phyloP scores from a whole-genome alignment of 306 rosid genomes.

The Cercis canadensis region DNA sequence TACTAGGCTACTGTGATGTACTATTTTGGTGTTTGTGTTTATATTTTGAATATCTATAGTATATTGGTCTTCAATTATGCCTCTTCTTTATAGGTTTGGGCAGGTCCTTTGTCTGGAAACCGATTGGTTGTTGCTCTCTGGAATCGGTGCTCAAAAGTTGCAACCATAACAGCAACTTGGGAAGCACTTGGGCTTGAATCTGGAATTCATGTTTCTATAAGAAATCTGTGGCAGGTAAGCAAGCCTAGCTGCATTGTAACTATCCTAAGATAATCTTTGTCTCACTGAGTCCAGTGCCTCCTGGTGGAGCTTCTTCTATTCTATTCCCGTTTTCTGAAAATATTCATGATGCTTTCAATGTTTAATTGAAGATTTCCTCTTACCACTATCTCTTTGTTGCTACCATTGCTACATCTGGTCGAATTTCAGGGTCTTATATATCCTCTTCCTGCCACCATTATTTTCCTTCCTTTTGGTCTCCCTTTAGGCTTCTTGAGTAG shows the following conservation, averaged over 20 bases:
- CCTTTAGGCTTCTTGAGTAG: not conserved
- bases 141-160: slow-evolving; percentile 75
- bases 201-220: slow-evolving; percentile 60
- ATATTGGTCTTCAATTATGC: slow-evolving; percentile 6
- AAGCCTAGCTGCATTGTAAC: slow-evolving; percentile 22
- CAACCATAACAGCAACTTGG: slow-evolving; percentile 73
- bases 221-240: slow-evolving; percentile 94
- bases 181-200: slow-evolving; percentile 70
- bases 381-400: not conserved
- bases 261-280: slow-evolving; percentile 13
- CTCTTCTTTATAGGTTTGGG: slow-evolving; percentile 73
- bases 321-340: too few species aligned
- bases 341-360: too few species aligned
- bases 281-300: slow-evolving; percentile 13
- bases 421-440: too few species aligned
- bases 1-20: not conserved
- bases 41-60: slow-evolving; percentile 3
- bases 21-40: slow-evolving; percentile 15
- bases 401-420: not conserved
- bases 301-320: not conserved
- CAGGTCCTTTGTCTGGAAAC: slow-evolving; percentile 84
- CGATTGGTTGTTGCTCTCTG: slow-evolving; percentile 78
- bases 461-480: not conserved
- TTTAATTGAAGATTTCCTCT: too few species aligned
- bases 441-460: too few species aligned